A percentile compares a stretch with the other conserved stretches of the same genome.
Conservation (phyloP, 116 monocot genomes). For the Iris pallida region DNA sequence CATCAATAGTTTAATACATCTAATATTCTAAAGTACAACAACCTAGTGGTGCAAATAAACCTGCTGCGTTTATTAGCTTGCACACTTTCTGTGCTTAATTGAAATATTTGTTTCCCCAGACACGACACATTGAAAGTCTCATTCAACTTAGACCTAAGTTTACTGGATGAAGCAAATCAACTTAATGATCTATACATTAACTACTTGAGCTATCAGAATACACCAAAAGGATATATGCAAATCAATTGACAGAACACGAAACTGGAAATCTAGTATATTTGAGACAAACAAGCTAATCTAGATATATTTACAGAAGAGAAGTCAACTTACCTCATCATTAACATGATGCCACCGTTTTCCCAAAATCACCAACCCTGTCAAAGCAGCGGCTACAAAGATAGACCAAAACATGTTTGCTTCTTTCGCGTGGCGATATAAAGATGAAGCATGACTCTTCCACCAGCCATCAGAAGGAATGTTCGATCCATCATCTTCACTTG, state of each 20-base stretch:
- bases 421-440: constrained; percentile 38
- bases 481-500: constrained; percentile 12
- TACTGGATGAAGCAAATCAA: too few species aligned
- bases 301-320: neutral
- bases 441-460: constrained; percentile 36
- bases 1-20: too few species aligned
- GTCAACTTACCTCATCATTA: constrained; percentile 21
- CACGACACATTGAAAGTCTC: neutral
- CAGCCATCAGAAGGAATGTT: constrained; percentile 19
- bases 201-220: too few species aligned
- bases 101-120: too few species aligned
- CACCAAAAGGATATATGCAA: too few species aligned
- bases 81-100: too few species aligned
- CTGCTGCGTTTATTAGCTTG: too few species aligned
- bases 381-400: constrained; percentile 36
- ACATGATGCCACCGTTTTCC: constrained; percentile 40
- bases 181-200: neutral
- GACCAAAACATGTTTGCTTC: constrained; percentile 49
- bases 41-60: too few species aligned
- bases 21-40: too few species aligned
- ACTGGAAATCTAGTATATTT: neutral
- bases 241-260: neutral
- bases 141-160: neutral
- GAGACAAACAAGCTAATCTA: neutral
- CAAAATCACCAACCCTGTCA: constrained; percentile 38